Evolutionary conservation across 768 basidiomycete genomes (phyloP), one percentile per base, ranked within the genome.

Genomic region (Mycena leptocephala): DNA sequence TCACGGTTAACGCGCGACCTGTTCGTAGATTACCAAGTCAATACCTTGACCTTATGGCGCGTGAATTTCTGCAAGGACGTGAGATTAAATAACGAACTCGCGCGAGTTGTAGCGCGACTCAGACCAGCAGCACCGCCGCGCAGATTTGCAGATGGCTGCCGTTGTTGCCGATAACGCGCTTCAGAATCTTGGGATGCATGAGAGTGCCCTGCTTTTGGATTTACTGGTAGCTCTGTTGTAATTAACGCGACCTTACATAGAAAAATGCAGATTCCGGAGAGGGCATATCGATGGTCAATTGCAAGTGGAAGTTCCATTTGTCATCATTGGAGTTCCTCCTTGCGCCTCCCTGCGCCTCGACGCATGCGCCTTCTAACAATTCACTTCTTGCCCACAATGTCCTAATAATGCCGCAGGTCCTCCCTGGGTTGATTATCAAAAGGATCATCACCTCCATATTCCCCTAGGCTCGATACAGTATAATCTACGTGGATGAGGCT

Each of bases 181-280:
- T 90, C 46, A 98, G 86, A 80, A 99, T 94, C 63, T 90, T 91
- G 8, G 97, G 96, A 80, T 97, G 96, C 89, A 97, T 93, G 26
- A 99, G 87, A 0, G 96, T 98, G 16, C 97, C 97, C 84, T 97
- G 97, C 13, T 22, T 87, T 96, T 95, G 84, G 97, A 97, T 22
- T 93, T 93, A 39, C 37, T 30, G 86, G 68, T 3, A 37, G 37
- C 18, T 59, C 74, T 30, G 67, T 63, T 22, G 28, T n/a, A 35
- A 37, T 70, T 63, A 33, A n/a, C 28, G 30, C 35, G 32, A n/a
- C 32, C 69, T 46, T 72, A 72, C 71, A 58, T 75, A 76, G 75
- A 76, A 72, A 32, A 76, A 76, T 18, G 75, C 75, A n/a, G 75
- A 66, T 46, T 37, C 33, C 41, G 20, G 35, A 37, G 69, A n/a